Evolutionary conservation across 805 yeast species (phyloP), one percentile per base, ranked within the genome.

Genomic region (Sugiyamaella mastotermitis): DNA sequence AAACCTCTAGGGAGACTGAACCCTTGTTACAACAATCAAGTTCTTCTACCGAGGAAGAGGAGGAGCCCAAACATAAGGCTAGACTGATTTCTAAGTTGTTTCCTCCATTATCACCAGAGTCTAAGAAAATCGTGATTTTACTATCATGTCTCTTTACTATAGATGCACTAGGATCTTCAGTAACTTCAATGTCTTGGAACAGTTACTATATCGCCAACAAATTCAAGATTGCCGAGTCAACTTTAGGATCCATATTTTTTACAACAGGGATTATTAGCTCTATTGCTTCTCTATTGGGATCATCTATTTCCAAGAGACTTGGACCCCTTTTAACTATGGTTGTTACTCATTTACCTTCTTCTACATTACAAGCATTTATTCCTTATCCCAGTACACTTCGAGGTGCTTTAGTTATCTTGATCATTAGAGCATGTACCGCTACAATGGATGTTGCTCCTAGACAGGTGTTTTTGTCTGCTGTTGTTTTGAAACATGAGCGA

Each of bases 381-480:
- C 83, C 84, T 5, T 44, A 72, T 3, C 64, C 71, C 7, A 63
- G 69, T 14, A 39, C 47, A 11, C 51, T 56, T 16, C 47, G 63
- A 9, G 43, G 55, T 0, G 79, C 88, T 1, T 63, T 81, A 2
- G 24, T 64, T 0, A 58, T 78, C 9, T 65, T 81, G 31, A 45
- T 78, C 5, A 53, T 73, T 15, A 76, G 82, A 47, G 80, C 76
- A 43, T 63, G 78, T 8, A 74, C 84, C 0, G 63, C 79, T 1
- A 76, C 87, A 2, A 84, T 85, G 87, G 95, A 86, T 56, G 94
- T 83, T 16, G 88, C 86, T 3, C 95, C 95, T 8, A 72, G 95
- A 36, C 95, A 86, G 59, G 74, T 84, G 5, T 64, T 86, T 30
- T 62, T 86, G 37, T 80, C 92, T 0, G 71, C 83, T 3, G 68